These are phyloP conservation scores for Russula brevipes DNA, from an alignment of 768 basidiomycete species.

Conservation along the genomic window DNA sequence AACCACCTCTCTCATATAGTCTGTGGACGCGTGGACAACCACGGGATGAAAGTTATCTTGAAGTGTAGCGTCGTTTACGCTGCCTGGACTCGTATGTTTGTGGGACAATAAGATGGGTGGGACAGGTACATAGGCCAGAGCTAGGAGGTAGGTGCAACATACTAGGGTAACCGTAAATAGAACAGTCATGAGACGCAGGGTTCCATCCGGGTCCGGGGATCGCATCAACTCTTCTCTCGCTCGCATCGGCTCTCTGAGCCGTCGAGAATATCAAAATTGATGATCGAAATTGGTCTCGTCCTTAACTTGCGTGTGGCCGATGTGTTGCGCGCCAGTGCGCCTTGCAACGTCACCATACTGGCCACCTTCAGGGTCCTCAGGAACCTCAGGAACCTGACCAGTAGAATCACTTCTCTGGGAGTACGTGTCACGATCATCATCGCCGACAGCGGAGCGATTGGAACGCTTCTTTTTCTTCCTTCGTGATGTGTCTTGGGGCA, in stretches of 20 bases:
- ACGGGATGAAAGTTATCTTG: no score
- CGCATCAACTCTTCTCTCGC: no score
- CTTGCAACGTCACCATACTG: slow-evolving; percentile 55
- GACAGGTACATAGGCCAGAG: no score
- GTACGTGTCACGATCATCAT: slow-evolving; percentile 29
- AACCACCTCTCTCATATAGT: no score
- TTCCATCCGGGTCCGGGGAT: no score
- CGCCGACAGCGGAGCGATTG: slow-evolving; percentile 41
- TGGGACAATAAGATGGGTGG: no score
- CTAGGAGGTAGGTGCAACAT: no score
- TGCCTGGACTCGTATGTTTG: no score
- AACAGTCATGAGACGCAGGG: background rate
- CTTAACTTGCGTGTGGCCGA: slow-evolving; percentile 98
- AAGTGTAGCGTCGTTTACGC: no score
- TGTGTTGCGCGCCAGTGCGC: slow-evolving; percentile 70
- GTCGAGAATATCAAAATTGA: slow-evolving; percentile 11
- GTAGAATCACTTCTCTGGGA: slow-evolving; percentile 36
- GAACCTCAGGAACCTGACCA: slow-evolving; percentile 41
- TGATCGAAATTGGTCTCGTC: slow-evolving; percentile 93
- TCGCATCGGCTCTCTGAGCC: background rate
- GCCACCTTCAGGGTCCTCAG: slow-evolving; percentile 71
- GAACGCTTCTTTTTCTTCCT: slow-evolving; percentile 65
- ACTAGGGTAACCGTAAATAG: background rate
- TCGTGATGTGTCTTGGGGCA: slow-evolving; percentile 37
- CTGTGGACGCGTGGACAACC: no score